phyloP scores from a whole-genome alignment of 805 yeast species.

The Wickerhamiella domercqiae region DNA sequence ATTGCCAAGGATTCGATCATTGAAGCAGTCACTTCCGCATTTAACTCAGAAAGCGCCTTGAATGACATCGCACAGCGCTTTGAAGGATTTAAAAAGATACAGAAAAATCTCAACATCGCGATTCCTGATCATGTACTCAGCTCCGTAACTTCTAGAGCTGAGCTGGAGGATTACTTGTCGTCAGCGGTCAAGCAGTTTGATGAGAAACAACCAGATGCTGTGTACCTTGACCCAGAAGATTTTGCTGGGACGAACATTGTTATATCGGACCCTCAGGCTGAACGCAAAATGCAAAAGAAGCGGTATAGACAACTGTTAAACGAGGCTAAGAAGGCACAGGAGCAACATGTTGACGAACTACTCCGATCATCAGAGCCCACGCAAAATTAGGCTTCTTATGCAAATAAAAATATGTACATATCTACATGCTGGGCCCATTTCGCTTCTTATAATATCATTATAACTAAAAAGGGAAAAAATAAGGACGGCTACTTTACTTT shows the following conservation, averaged over 20 bases:
- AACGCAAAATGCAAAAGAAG: conserved; percentile 31
- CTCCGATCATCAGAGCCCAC: conserved; percentile 5
- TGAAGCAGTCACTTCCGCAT: conserved; percentile 5
- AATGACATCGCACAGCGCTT: conserved; percentile 38
- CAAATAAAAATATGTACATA: background rate
- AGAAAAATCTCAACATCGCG: conserved; percentile 33
- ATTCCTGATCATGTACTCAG: conserved; percentile 39
- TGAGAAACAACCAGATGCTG: conserved; percentile 64
- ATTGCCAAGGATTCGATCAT: conserved; percentile 12
- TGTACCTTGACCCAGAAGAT: conserved; percentile 40
- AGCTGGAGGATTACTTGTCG: conserved; percentile 26
- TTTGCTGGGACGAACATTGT: conserved; percentile 39
- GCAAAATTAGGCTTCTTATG: background rate
- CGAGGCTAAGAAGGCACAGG: conserved; percentile 29
- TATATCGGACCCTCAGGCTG: conserved; percentile 34
- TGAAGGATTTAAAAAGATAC: conserved; percentile 33
- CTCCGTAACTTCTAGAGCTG: conserved; percentile 26
- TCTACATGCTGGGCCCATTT: background rate
- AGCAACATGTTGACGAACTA: conserved; percentile 15
- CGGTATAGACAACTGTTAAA: conserved; percentile 32
- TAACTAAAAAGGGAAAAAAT: too few relatives aligned
- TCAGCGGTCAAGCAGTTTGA: conserved; percentile 33
- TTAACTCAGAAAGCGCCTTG: conserved; percentile 1
- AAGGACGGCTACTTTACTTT: too few relatives aligned
- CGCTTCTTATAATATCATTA: background rate